These are phyloP conservation scores for Cladophialophora immunda DNA, from an alignment of 2,329 filamentous ascomycete genomes.

Conservation along the genomic window DNA sequence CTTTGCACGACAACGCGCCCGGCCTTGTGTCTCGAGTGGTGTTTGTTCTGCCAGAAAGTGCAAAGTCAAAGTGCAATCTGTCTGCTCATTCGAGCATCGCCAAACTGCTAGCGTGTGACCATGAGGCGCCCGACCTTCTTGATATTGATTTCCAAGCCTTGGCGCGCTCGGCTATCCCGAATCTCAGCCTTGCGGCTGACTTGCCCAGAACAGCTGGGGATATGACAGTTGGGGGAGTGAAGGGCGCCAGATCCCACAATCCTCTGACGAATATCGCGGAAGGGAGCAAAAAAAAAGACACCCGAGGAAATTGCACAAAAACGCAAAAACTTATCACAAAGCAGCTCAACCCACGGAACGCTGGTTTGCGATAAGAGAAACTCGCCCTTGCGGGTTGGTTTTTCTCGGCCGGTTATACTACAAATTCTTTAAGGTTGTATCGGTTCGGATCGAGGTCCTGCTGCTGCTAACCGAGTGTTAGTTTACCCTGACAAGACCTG, in stretches of 20 bases:
- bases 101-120: neutral
- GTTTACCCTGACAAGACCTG: neutral
- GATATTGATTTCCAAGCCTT: neutral
- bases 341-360: neutral
- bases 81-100: neutral
- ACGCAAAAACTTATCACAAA: neutral
- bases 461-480: neutral
- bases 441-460: neutral
- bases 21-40: neutral
- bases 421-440: neutral
- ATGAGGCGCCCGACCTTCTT: neutral
- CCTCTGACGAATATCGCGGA: too few species aligned
- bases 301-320: neutral
- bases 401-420: neutral
- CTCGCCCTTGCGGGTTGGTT: constrained; percentile 5
- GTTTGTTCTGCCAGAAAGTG: neutral
- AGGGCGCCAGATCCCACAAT: neutral
- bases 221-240: neutral
- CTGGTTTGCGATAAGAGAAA: neutral
- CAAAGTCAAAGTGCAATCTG: neutral
- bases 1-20: neutral
- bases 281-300: neutral
- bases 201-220: neutral
- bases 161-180: neutral
- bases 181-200: neutral